A percentile compares a stretch with the other conserved stretches of the same genome.
phyloP scores from a whole-genome alignment of 1,284 basidiomycete species.

The Naganishia sp. region DNA sequence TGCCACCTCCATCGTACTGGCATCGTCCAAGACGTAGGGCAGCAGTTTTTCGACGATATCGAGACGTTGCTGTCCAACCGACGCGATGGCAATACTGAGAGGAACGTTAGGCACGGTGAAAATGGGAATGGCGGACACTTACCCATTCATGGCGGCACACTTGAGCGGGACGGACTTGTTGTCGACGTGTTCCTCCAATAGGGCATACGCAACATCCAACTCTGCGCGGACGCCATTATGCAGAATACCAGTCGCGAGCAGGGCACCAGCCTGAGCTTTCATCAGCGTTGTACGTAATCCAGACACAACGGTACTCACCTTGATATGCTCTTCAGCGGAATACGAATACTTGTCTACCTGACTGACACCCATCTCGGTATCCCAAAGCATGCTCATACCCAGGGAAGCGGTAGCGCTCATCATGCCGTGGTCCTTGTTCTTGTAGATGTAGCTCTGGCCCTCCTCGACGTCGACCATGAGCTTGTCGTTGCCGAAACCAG shows the following conservation, averaged over 20 bases:
- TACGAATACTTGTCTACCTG: constrained; percentile 99
- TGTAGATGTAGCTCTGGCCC: constrained; percentile 98
- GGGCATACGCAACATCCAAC: constrained; percentile 87
- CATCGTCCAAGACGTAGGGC: constrained; percentile 79
- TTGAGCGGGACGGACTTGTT: constrained; percentile 82
- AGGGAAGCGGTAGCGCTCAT: constrained; percentile 93
- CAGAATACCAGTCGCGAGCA: constrained; percentile 91
- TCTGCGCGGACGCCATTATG: constrained; percentile 89
- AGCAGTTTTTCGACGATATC: constrained; percentile 77
- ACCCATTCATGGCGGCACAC: constrained; percentile 80
- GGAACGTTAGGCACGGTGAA: background rate
- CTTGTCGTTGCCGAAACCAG: constrained; percentile 98
- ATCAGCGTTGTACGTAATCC: constrained; percentile 2
- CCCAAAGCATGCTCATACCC: constrained; percentile 92
- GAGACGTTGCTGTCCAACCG: constrained; percentile 86
- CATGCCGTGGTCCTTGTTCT: constrained; percentile 99
- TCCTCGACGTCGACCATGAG: constrained; percentile 95
- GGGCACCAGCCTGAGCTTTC: constrained; percentile 72
- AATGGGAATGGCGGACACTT: constrained; percentile 25
- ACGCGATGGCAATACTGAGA: constrained; percentile 78
- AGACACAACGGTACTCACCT: constrained; percentile 56
- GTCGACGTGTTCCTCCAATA: constrained; percentile 88
- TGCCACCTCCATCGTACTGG: constrained; percentile 83
- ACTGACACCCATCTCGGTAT: constrained; percentile 89
- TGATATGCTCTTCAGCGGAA: constrained; percentile 93